A percentile compares a stretch with the other conserved stretches of the same genome.
Conservation (phyloP, 768 basidiomycete species). For the Suillus subalutaceus region DNA sequence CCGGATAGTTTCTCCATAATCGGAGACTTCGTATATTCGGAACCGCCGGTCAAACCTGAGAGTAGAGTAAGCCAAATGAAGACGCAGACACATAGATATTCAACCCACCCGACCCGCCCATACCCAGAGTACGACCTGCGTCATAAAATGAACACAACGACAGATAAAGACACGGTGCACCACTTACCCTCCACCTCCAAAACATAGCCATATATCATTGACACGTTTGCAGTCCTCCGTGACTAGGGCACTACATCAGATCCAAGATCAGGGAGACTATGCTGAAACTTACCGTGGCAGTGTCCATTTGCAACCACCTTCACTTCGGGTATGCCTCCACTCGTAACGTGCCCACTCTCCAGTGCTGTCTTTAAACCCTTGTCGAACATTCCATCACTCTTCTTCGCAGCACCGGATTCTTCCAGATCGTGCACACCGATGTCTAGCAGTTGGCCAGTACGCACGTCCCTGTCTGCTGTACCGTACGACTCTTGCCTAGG, state of each 20-base stretch:
- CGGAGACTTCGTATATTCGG: constrained; percentile 83
- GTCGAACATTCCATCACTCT: constrained; percentile 82
- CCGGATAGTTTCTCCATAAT: constrained; percentile 89
- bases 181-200: constrained; percentile 80
- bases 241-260: constrained; percentile 45
- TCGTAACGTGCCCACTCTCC: constrained; percentile 67
- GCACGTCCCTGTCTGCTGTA: constrained; percentile 64
- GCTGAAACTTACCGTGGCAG: constrained; percentile 64
- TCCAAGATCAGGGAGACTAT: background rate
- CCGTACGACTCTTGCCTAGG: constrained; percentile 74
- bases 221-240: constrained; percentile 89
- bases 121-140: constrained; percentile 81
- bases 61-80: constrained; percentile 15
- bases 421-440: constrained; percentile 69
- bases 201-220: constrained; percentile 89
- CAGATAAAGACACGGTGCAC: background rate
- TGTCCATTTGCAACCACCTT: constrained; percentile 93
- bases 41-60: constrained; percentile 87
- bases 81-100: background rate
- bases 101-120: constrained; percentile 66
- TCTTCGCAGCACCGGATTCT: constrained; percentile 59
- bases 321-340: constrained; percentile 61
- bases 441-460: constrained; percentile 65
- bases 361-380: constrained; percentile 73
- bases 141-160: background rate